Percentiles rank a stretch among this genome's conserved stretches.
phyloP scores from a whole-genome alignment of 108 stramenopile species.

The Cyclotella atomus region DNA sequence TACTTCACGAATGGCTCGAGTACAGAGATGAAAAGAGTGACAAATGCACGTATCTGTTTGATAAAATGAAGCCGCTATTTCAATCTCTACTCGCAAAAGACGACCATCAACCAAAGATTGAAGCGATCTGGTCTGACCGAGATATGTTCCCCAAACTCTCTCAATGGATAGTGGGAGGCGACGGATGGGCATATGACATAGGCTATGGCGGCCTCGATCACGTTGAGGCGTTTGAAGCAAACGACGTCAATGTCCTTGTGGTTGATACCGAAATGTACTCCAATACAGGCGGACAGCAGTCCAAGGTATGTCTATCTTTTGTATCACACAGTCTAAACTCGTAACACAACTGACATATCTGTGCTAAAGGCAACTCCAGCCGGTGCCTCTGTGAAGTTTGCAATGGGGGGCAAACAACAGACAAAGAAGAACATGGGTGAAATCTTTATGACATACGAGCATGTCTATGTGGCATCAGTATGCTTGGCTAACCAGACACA shows the following conservation, averaged over 20 bases:
- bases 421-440: constrained; percentile 65
- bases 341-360: constrained; percentile 26
- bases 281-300: neutral
- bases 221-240: constrained; percentile 64
- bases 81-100: constrained; percentile 33
- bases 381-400: constrained; percentile 65
- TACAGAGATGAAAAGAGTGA: constrained; percentile 61
- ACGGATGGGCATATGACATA: constrained; percentile 78
- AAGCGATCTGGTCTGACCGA: constrained; percentile 61
- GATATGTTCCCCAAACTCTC: constrained; percentile 70
- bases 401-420: constrained; percentile 61
- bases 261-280: constrained; percentile 74
- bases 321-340: neutral
- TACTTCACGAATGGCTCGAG: constrained; percentile 65
- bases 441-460: constrained; percentile 77
- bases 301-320: neutral
- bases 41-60: constrained; percentile 56
- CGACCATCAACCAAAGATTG: constrained; percentile 12
- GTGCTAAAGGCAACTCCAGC: constrained; percentile 60
- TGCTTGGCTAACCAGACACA: constrained; percentile 61
- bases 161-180: constrained; percentile 73
- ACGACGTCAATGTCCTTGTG: constrained; percentile 71
- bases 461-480: constrained; percentile 71
- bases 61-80: constrained; percentile 67
- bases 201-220: constrained; percentile 70